These are phyloP conservation scores for Beauveria pseudobassiana DNA, from an alignment of 2,329 filamentous ascomycete species.

Conservation along the genomic window DNA sequence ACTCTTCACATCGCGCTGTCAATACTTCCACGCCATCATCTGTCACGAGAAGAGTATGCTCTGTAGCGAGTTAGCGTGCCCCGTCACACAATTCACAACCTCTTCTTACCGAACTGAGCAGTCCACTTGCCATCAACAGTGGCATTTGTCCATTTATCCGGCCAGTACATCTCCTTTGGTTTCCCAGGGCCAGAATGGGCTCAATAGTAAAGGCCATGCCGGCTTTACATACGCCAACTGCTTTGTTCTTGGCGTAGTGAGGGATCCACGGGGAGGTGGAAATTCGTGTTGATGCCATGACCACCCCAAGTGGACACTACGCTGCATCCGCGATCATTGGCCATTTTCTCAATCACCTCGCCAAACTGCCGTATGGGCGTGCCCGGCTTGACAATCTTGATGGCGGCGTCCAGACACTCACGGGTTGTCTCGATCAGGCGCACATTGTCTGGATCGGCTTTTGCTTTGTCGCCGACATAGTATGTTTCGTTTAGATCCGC, in stretches of 20 bases:
- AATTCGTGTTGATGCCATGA: slow-evolving; percentile 88
- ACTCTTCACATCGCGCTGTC: slow-evolving; percentile 63
- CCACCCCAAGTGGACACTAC: slow-evolving; percentile 95
- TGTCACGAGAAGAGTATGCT: slow-evolving; percentile 78
- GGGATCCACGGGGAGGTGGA: slow-evolving; percentile 94
- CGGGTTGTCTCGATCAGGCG: slow-evolving; percentile 85
- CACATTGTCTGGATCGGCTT: slow-evolving; percentile 75
- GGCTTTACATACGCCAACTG: slow-evolving; percentile 84
- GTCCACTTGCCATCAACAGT: slow-evolving; percentile 84
- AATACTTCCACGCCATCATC: slow-evolving; percentile 75
- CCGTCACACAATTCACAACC: neutral
- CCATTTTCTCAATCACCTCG: slow-evolving; percentile 90
- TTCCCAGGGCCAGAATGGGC: slow-evolving; percentile 92
- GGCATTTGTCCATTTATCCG: slow-evolving; percentile 96
- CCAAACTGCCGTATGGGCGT: slow-evolving; percentile 89
- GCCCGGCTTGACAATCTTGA: slow-evolving; percentile 86
- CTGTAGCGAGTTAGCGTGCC: slow-evolving; percentile 28
- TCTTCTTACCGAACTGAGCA: slow-evolving; percentile 75
- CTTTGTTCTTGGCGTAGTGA: slow-evolving; percentile 98
- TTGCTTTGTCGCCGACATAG: slow-evolving; percentile 86
- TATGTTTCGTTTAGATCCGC: slow-evolving; percentile 98
- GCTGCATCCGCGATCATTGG: slow-evolving; percentile 76
- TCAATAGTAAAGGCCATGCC: slow-evolving; percentile 99
- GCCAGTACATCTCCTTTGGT: slow-evolving; percentile 91
- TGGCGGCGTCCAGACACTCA: slow-evolving; percentile 81